Percentiles rank a stretch among this genome's conserved stretches.
Conservation (phyloP, 257 asterid genomes). For the Leptodermis oblonga region DNA sequence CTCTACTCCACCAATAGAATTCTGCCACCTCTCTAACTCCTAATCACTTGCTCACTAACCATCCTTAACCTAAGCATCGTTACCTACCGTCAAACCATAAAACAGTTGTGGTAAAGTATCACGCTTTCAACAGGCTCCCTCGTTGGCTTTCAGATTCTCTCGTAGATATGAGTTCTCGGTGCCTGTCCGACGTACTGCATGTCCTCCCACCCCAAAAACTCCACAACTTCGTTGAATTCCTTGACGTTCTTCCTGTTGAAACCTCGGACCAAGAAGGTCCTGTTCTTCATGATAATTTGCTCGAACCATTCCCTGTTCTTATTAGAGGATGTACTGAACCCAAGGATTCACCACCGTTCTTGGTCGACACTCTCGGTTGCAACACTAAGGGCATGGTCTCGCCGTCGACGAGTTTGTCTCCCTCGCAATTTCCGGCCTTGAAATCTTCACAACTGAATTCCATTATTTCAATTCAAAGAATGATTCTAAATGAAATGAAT, state of each 20-base stretch:
- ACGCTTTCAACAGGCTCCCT: no score
- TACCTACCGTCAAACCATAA: no score
- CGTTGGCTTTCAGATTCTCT: constrained; percentile 73
- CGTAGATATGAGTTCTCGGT: constrained; percentile 57
- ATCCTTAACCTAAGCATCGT: no score
- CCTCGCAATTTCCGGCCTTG: constrained; percentile 69
- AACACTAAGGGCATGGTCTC: constrained; percentile 60
- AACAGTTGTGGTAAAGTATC: no score
- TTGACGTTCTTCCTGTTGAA: constrained; percentile 42
- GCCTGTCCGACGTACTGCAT: constrained; percentile 74
- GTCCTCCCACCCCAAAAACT: constrained; percentile 56
- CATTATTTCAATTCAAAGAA: no score
- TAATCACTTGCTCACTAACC: no score
- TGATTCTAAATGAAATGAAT: no score
- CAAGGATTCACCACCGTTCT: constrained; percentile 25
- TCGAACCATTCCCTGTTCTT: constrained; percentile 64
- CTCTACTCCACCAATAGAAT: no score
- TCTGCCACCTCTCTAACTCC: no score
- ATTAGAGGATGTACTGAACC: background rate
- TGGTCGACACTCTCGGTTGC: constrained; percentile 28
- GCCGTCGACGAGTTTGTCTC: constrained; percentile 57
- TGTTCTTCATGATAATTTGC: constrained; percentile 53
- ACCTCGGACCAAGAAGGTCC: constrained; percentile 57
- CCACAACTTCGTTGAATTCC: constrained; percentile 58
- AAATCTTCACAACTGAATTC: constrained; percentile 56